Base-by-base conservation (phyloP, 2,329 filamentous ascomycete species). In the Gaeumannomyces tritici region DNA sequence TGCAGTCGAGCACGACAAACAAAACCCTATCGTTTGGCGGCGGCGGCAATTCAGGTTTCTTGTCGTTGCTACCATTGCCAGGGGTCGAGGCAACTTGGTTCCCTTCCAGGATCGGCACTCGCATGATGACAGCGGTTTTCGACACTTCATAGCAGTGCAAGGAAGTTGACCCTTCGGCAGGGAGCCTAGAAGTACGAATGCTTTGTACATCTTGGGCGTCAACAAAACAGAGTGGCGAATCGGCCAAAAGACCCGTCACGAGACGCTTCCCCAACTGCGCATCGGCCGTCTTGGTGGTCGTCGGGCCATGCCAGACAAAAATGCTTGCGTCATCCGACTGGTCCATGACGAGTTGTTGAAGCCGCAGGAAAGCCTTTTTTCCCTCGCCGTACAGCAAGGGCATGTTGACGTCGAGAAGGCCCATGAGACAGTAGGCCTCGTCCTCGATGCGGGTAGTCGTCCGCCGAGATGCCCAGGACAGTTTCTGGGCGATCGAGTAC, bases 311-410 rank as follows among this genome's bases (percentile, higher is more conserved):
- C 69, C 70, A 71, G 1, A 68, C 68, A 54, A 72, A 69, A 4
- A 72, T 54, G n/a, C 67, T 66, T 8, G 70, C 65, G 55, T 73
- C 70, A 27, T 66, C 59, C 31, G 57, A 12, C 15, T 28, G 61
- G 13, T 63, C 66, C 29, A 70, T 62, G 24, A 72, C 69, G 35
- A 70, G 64, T 24, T 70, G 63, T 60, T 70, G 68, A 3, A 70
- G 63, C 13, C 69, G 61, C 11, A 57, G 24, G 56, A 70, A 70
- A 13, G 69, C 66, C n/a, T 63, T 65, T 4, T 24, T 24, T 21
- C 69, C 67, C 56, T 71, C 70, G 13, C 70, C 69, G 29, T 71
- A 72, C 2, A 70, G 62, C 51, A 70, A 58, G 7, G 69, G 64
- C 66, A 72, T 70, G 18, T 65, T 67, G 12, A 72, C 62, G 33